Evolutionary conservation across 208 protist genomes (phyloP), one percentile per base, ranked within the genome.

Genomic region (Zelonia costaricensis): DNA sequence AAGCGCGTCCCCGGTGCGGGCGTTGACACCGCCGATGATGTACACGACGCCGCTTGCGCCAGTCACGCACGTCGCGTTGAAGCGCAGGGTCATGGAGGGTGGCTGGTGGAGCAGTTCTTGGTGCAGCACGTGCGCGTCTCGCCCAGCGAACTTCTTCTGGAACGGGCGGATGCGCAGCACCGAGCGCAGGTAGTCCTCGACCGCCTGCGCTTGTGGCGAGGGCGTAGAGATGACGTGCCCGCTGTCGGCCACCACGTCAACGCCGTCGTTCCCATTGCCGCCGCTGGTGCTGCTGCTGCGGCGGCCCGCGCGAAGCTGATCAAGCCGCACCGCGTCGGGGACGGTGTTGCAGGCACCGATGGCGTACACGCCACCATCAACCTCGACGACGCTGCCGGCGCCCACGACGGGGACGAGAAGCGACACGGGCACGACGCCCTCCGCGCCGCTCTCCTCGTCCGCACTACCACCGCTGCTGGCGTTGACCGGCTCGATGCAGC

Each of bases 321-420:
- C 35, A 4, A 70, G 15, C 35, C 43, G n/a, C 3, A 76, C 69
- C 27, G 35, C 31, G 10, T 23, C 22, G 10, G 65, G 78, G 23
- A 84, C 56, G 27, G 48, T 75, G 52, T 74, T 78, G 46, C 78
- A 84, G 25, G 71, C 70, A 0, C 69, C 78, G n/a, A 84, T 39
- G 42, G 71, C 57, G 62, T 76, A 84, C 2, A 72, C 64, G 13
- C 53, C 57, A 9, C 42, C 42, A 9, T 53, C 63, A 30, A 80
- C 52, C 4, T 48, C 53, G 16, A 84, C 78, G 0, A 69, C 63
- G 30, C 69, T 80, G 16, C 57, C 57, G 3, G 60, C 54, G 35
- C 78, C 78, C 44, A 84, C 68, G 1, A 71, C 74, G 23, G 73
- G 72, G 9, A 69, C 42, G 7, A 25, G 28, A n/a, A 84, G 52